Evolutionary conservation across 768 basidiomycete species (phyloP), one percentile per base, ranked within the genome.

Genomic region (Fomitopsis pulvina): DNA sequence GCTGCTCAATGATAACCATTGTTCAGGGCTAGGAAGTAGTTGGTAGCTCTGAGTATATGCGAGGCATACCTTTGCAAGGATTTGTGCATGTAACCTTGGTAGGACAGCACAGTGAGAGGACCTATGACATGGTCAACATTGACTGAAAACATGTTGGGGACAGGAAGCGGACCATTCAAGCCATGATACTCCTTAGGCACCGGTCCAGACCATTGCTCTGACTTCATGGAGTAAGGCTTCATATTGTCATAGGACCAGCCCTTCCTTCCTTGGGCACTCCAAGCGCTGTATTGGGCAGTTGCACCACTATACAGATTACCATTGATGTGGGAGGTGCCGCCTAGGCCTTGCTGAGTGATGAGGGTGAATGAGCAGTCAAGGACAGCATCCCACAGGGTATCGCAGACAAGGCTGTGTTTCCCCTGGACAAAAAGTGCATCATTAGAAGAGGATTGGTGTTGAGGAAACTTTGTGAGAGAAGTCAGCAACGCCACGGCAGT

Each of bases 271-370:
- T 37, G 34, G 14, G 4, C 25, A 21, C 39, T 30, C 64, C 69
- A 70, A 11, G 50, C 45, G 40, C 68, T 62, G 50, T 62, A 70
- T 43, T 69, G 62, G 1, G 51, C 63, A 2, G 66, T 59, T 3
- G 57, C 52, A 2, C 64, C 65, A 0, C 59, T 60, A 45, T 66
- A 48, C 20, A 27, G 10, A 42, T 9, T 12, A 47, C 51, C 51
- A 53, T 26, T 42, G 18, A 45, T 44, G 58, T 49, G 29, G 39
- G 50, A 42, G n/a, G 29, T 37, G 25, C 45, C 45, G 7, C 45
- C 45, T 4, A 47, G 21, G 11, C 30, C 29, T 5, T 12, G 21
- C 3, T 32, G 30, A 3, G 25, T 18, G 21, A 26, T 26, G 22
- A 47, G 24, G 3, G 29, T 16, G 11, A 28, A 32, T n/a, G 32